Evolutionary conservation across 2,329 filamentous ascomycete genomes (phyloP).

Genomic region (Parascedosporium putredinis): DNA sequence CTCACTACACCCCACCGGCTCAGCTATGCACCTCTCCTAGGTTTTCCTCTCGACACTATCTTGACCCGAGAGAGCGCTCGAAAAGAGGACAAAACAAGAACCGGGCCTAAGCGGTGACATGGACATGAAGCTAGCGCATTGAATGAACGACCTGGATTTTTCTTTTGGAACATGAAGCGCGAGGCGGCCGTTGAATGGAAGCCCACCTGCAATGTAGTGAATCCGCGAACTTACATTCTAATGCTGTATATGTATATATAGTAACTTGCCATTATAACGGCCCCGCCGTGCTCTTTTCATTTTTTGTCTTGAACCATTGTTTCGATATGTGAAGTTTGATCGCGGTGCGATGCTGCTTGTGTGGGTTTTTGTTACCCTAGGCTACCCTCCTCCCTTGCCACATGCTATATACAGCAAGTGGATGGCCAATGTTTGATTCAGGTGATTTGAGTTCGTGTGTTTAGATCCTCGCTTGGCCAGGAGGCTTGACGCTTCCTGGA

Average conservation of each 20-base stretch:
- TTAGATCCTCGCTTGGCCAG: too few relatives aligned
- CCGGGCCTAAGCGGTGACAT: not conserved
- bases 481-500: too few relatives aligned
- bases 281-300: not conserved
- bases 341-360: too few relatives aligned
- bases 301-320: not conserved
- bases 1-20: too few relatives aligned
- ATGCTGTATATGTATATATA: conserved; percentile 8
- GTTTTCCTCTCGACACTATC: not conserved
- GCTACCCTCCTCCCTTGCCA: too few relatives aligned
- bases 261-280: not conserved
- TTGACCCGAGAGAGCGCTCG: too few relatives aligned
- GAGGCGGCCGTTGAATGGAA: not conserved
- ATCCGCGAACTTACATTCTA: conserved; percentile 7
- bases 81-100: too few relatives aligned
- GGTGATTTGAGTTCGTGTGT: too few relatives aligned
- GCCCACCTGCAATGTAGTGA: not conserved
- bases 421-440: too few relatives aligned
- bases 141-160: conserved; percentile 4
- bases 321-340: too few relatives aligned
- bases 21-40: not conserved
- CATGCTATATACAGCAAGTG: too few relatives aligned
- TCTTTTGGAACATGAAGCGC: conserved; percentile 1
- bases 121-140: not conserved
- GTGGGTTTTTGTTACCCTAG: too few relatives aligned